Evolutionary conservation across 768 basidiomycete species (phyloP), one percentile per base, ranked within the genome.

Genomic region (Pleurotus salmoneostramineus): DNA sequence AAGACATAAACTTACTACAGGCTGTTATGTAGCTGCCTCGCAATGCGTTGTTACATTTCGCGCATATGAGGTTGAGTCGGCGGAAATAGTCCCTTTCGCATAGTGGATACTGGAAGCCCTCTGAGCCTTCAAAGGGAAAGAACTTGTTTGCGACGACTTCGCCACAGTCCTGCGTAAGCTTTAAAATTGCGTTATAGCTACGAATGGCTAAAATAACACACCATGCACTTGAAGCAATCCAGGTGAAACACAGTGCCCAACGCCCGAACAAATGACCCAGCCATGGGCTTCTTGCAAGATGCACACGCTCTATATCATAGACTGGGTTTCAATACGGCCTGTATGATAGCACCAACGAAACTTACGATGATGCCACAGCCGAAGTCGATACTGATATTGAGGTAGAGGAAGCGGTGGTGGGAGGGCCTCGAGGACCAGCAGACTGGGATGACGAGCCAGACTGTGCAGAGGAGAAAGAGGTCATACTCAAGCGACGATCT

Each of bases 11-110:
- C 67, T 60, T 68, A 98, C 96, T 95, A 80, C 97, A 97, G 44
- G 97, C 97, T 44, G 97, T 99, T 77, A 99, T 98, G 67, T 99
- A 99, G 74, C 94, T 97, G 56, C 95, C 96, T 66, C 97, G 81
- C 60, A 99, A 74, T 42, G 97, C 97, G 78, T 89, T 85, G 44
- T 89, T 88, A 72, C 97, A 99, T 73, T 97, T 96, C 48, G 89
- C 92, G 71, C 97, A 99, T 61, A 99, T 95, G 66, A 99, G 83
- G 73, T 94, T 94, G 56, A 99, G 81, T 57, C 97, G 84, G 63
- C 93, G 85, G 73, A 99, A 99, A 73, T 98, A 99, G 71, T 99
- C 97, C 60, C 92, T 83, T 78, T 99, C 97, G 72, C 97, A 99
- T n/a, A 99, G 82, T 32, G 97, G 96, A 60, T 89, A 86, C 65